Evolutionary conservation across 2,329 filamentous ascomycete genomes (phyloP), one percentile per base, ranked within the genome.

Genomic region (Ophiosphaerella narmari): DNA sequence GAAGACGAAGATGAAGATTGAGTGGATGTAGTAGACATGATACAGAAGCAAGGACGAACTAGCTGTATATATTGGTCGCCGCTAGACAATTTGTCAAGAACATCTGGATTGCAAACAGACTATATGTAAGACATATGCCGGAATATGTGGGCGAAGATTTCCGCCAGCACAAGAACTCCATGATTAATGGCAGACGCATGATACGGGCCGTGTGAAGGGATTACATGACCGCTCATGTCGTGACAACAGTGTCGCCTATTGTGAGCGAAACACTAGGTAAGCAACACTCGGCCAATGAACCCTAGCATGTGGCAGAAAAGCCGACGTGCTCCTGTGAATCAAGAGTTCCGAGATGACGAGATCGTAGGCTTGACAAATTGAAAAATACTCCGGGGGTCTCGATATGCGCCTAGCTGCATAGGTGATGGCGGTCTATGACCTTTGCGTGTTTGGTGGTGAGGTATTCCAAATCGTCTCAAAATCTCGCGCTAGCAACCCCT

Each of bases 401-500:
- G 35, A 48, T 34, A 33, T 32, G 37, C 39, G 38, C 31, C 46
- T 31, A 36, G 34, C 16, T 23, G 43, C 26, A 46, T 44, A 37
- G 11, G 48, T 36, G 21, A 40, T 37, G 41, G 33, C 39, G 37
- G 45, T 32, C 36, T 42, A 38, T 38, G 42, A 50, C 49, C 51
- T 46, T 41, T 34, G 37, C 36, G 38, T 32, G 48, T 52, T 51
- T 59, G 47, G 52, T 62, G 43, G 53, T 54, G 18, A 42, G 5
- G 60, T 62, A 70, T 70, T 70, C 60, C 55, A 68, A 68, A 68
- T 68, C 26, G 41, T 54, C 38, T 42, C 29, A 54, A 18, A 49
- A 43, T 21, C 43, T 47, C 45, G 46, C 59, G 61, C 63, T 64
- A 61, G 53, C 44, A 40, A 57, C 40, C 49, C 48, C 35, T 52